Evolutionary conservation across 2,329 filamentous ascomycete genomes (phyloP), one percentile per base, ranked within the genome.

Genomic region (Penicillium decumbens): DNA sequence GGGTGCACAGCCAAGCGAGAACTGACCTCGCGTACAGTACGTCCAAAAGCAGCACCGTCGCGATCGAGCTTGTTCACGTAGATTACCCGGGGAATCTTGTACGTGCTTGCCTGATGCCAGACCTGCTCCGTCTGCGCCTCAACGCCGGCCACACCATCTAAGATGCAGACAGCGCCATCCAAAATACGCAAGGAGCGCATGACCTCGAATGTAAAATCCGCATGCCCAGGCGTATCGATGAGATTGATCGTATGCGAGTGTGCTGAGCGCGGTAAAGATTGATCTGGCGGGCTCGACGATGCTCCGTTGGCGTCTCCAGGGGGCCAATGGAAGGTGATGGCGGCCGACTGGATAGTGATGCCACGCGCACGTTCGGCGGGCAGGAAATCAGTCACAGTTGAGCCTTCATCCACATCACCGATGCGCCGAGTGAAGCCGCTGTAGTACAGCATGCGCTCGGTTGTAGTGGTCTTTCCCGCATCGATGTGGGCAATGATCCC

Each of bases 401-500:
- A 95, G 32, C 93, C 93, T 70, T 95, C 87, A 63, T 97, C 92
- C 56, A 98, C 93, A 70, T 96, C 91, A 74, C 93, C 93, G 64
- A 96, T 83, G 69, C 91, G 80, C 57, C 88, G 80, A 8, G 91
- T 95, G 54, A 91, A 84, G 42, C 93, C 92, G 67, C 89, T 95
- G 65, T 96, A 95, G 67, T 90, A 97, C 64, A 98, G 86, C 92
- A 97, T 97, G 50, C 93, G 90, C 82, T 98, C 93, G 3, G 93
- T 97, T 0, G 93, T 98, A 0, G 93, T 97, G 1, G 93, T 98
- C 77, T 98, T 98, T 7, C 93, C 93, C 49, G 93, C 93, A 83
- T 97, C 93, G 57, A 98, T 95, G 70, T 98, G 93, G 51, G 93
- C 93, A 69, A 98, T 96, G 60, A 98, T 97, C 54, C 93, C 93